Evolutionary conservation across 164 flowering plant genomes (phyloP), one percentile per base, ranked within the genome.

Genomic region (Dillenia suffruticosa): DNA sequence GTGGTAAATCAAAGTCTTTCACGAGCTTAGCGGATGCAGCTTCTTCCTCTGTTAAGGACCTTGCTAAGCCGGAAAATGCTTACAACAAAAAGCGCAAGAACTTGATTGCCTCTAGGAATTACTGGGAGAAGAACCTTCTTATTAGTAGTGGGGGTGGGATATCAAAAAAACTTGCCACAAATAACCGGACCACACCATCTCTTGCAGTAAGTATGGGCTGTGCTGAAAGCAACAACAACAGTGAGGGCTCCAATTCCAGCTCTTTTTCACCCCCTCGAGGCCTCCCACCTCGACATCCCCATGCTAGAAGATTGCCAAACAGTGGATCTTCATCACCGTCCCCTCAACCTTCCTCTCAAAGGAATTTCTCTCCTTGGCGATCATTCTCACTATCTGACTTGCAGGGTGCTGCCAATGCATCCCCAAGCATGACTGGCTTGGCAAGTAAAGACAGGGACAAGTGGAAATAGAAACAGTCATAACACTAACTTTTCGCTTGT

Each of bases 1-100:
- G 59, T 56, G 96, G 96, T 3, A 89, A 89, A 76, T 92, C 98
- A 0, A 89, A 89, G 75, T 86, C 96, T 9, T 92, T 79, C 63
- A 77, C 95, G 1, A 89, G 87, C 60, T 74, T 89, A 16, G 71
- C 86, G 0, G 87, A 84, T 49, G 87, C 74, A 0, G 48, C 82
- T 8, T 53, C 68, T 45, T 69, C 86, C 2, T 69, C 83, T 1
- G 58, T 80, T 10, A 77, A 81, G 65, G 92, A 89, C n/a, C 62
- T 92, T 3, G 78, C 73, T 0, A 92, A 92, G 64, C 91, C 90
- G 3, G 98, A 88, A 49, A 84, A 86, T 68, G 78, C 86, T 2
- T 86, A 88, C 69, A 77, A 76, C 46, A 72, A 87, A 66, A 87
- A 77, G 58, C 87, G 96, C 17, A 87, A 81, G 70, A 93, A 86